Percentiles rank a stretch among this genome's conserved stretches.
Conservation (phyloP, 768 basidiomycete genomes). For the Boletellus emodensis region DNA sequence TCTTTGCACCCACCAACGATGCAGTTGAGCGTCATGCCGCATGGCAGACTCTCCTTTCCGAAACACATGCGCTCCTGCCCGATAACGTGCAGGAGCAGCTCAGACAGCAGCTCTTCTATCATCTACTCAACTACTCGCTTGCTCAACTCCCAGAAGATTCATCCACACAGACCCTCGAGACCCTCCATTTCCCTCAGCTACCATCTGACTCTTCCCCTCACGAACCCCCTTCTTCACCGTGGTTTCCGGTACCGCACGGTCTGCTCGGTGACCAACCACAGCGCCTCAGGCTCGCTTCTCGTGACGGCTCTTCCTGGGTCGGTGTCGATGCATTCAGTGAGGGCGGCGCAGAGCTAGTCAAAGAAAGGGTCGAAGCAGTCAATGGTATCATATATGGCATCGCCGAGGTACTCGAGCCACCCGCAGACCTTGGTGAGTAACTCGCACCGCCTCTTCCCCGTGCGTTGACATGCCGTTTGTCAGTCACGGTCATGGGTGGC, state of each 20-base stretch:
- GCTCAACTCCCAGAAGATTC: slow-evolving; percentile 39
- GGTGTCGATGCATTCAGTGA: slow-evolving; percentile 77
- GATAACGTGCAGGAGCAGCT: slow-evolving; percentile 85
- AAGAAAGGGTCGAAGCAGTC: slow-evolving; percentile 49
- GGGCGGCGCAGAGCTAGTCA: slow-evolving; percentile 67
- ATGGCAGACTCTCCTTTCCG: slow-evolving; percentile 30
- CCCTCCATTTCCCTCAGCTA: slow-evolving; percentile 68
- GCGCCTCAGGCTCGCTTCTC: slow-evolving; percentile 60
- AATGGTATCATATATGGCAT: slow-evolving; percentile 83
- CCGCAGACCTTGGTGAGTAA: slow-evolving; percentile 65
- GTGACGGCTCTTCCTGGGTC: slow-evolving; percentile 48
- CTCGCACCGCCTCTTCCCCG: background rate
- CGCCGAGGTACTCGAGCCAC: slow-evolving; percentile 67
- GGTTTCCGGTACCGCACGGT: slow-evolving; percentile 82
- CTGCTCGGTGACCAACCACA: slow-evolving; percentile 80
- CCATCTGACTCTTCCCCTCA: slow-evolving; percentile 56
- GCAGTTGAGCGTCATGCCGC: slow-evolving; percentile 60
- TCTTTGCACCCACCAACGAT: slow-evolving; percentile 96
- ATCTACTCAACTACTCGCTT: slow-evolving; percentile 82
- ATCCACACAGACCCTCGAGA: slow-evolving; percentile 43
- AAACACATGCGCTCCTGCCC: slow-evolving; percentile 35
- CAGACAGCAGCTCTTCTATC: slow-evolving; percentile 91
- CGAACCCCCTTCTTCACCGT: slow-evolving; percentile 73
- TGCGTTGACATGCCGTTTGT: slow-evolving; percentile 1
- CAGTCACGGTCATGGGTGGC: slow-evolving; percentile 59